Base-by-base conservation (phyloP, 1,284 basidiomycete species). In the Malassezia dermatis region DNA sequence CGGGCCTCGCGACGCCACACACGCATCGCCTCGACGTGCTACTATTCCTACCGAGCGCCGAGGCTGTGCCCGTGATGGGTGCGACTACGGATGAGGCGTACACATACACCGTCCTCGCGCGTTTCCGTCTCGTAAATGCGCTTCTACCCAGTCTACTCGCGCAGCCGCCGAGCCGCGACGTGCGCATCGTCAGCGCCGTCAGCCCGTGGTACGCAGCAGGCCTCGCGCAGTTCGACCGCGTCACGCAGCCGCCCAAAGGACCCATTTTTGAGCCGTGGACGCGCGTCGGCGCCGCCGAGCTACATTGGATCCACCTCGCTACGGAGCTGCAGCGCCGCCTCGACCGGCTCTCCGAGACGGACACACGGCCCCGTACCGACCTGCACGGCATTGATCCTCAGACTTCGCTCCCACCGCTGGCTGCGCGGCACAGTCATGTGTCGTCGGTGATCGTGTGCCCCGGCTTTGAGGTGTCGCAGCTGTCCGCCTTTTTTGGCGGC, bases 151-250 rank as follows among this genome's bases (percentile, higher is more conserved):
- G 62, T n/a, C 45, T 72, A 26, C 47, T 69, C 7, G 43, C 65
- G 7, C 53, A 65, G 8, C 69, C 69, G 10, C 58, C 58, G 3
- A 61, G 64, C 10, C 45, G 68, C 8, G 66, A 72, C 48, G 57
- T 72, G 15, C 51, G 69, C 8, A 64, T 72, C 42, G 53, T 72
- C 8, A 60, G 58, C 2, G 57, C 57, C 8, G 40, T 71, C 30
- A 65, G 62, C 13, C 69, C 69, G 0, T 72, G 63, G 59, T 69
- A 70, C 35, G 63, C 65, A 27, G 66, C 68, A 0, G 69, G 66
- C 2, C 39, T 62, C 32, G 51, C 39, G 2, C 54, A 57, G 12
- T 66, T 68, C 39, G 64, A 64, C 39, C 27, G 51, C 2, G 48
- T 62, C 12, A 11, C 40, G 3, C 21, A 50, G 39, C 51, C 64